Evolutionary conservation across 495 filamentous ascomycete genomes (phyloP).

Genomic region (Viridothelium virens): DNA sequence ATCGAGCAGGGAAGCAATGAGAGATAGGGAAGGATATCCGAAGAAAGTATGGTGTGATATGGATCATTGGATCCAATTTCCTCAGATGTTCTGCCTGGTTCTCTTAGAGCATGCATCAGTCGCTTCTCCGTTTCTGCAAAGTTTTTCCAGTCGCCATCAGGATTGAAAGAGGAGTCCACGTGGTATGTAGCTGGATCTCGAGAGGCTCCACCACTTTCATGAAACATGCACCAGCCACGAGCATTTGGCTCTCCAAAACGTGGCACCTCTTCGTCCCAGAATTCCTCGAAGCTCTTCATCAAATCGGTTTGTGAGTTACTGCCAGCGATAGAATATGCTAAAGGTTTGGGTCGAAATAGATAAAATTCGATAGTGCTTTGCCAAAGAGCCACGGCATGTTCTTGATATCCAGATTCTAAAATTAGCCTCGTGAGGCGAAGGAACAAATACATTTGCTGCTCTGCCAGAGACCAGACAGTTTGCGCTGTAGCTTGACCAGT

Average conservation of each 20-base stretch:
- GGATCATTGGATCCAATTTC: conserved; percentile 67
- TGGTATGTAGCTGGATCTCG: not conserved
- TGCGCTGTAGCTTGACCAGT: conserved; percentile 12
- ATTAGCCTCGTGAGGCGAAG: conserved; percentile 66
- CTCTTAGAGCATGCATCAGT: conserved; percentile 39
- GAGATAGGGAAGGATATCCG: conserved; percentile 50
- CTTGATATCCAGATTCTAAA: conserved; percentile 70
- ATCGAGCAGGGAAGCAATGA: not conserved
- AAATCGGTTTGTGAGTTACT: conserved; percentile 8
- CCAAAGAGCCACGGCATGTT: conserved; percentile 72
- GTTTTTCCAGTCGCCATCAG: conserved; percentile 33
- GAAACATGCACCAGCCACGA: conserved; percentile 59
- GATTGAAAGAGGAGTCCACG: not conserved
- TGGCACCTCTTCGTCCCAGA: conserved; percentile 81
- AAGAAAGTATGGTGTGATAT: conserved; percentile 66
- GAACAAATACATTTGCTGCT: conserved; percentile 61
- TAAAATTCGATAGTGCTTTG: conserved; percentile 73
- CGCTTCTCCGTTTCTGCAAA: conserved; percentile 59
- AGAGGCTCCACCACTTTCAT: conserved; percentile 25
- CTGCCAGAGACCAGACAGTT: conserved; percentile 23
- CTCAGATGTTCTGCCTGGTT: conserved; percentile 60
- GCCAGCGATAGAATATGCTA: conserved; percentile 19
- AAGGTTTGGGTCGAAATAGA: conserved; percentile 46
- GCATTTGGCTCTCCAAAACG: conserved; percentile 70
- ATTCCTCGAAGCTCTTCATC: conserved; percentile 52